Evolutionary conservation across 148 eudicot species (phyloP).

Genomic region (Selenicereus undatus): DNA sequence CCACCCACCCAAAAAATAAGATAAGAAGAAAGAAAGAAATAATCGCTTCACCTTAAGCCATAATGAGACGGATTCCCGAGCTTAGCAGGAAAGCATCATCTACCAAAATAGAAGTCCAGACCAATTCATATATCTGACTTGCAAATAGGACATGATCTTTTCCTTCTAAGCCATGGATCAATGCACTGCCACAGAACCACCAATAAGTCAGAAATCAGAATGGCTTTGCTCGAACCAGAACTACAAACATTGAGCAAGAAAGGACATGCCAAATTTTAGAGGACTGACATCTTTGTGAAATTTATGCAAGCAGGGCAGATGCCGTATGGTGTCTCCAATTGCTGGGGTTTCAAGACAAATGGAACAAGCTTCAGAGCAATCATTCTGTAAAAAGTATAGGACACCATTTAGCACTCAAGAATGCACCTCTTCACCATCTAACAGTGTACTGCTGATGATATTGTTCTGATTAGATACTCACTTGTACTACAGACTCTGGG

Average conservation of each 20-base stretch:
- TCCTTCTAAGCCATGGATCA: conserved; percentile 94
- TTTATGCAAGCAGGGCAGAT: conserved; percentile 94
- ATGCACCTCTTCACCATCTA: background rate
- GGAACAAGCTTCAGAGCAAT: conserved; percentile 58
- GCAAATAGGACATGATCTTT: conserved; percentile 84
- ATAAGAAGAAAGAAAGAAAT: background rate
- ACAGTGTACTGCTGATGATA: conserved; percentile 6
- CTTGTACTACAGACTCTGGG: conserved; percentile 78
- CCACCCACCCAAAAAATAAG: no score
- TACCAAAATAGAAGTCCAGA: conserved; percentile 1
- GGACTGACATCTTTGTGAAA: conserved; percentile 90
- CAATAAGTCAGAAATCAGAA: conserved; percentile 1
- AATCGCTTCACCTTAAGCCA: conserved; percentile 13
- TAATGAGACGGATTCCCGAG: background rate
- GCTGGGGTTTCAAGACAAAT: conserved; percentile 84
- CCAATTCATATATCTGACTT: conserved; percentile 59
- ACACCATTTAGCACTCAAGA: conserved; percentile 8
- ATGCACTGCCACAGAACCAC: conserved; percentile 61
- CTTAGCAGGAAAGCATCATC: background rate
- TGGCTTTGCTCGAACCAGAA: background rate
- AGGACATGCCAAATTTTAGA: conserved; percentile 4
- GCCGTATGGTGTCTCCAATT: conserved; percentile 77
- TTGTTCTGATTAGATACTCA: conserved; percentile 22
- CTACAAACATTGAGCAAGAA: background rate
- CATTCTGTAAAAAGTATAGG: conserved; percentile 45